A percentile compares a stretch with the other conserved stretches of the same genome.
Conservation (phyloP, 345 rosid species). For the Salix dunnii region DNA sequence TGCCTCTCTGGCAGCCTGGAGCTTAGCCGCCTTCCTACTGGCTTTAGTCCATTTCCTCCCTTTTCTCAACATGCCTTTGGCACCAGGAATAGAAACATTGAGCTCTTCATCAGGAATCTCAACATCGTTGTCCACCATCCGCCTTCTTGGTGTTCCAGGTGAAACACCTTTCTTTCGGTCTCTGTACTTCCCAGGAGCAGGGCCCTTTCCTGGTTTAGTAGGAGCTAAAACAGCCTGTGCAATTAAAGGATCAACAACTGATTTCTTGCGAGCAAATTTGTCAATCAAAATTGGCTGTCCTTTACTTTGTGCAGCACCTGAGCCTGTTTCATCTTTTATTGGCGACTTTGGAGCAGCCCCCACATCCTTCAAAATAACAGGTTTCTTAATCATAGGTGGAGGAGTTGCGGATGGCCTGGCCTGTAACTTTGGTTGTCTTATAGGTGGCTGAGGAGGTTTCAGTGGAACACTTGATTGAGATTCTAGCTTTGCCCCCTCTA, state of each 20-base stretch:
- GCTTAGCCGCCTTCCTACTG: conserved; percentile 83
- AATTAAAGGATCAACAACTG: conserved; percentile 60
- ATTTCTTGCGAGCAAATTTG: conserved; percentile 81
- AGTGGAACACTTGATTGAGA: conserved; percentile 37
- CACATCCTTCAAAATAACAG: conserved; percentile 70
- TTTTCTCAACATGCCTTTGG: conserved; percentile 47
- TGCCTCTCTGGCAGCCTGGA: conserved; percentile 87
- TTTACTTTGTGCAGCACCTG: conserved; percentile 41
- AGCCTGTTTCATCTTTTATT: conserved; percentile 38
- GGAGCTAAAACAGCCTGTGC: conserved; percentile 76
- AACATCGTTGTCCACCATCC: conserved; percentile 42
- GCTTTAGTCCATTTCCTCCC: conserved; percentile 99
- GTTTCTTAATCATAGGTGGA: conserved; percentile 52
- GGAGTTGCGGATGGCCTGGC: conserved; percentile 65
- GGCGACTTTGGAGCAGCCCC: conserved; percentile 57
- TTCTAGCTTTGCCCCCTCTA: conserved; percentile 30
- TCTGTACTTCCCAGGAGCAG: conserved; percentile 63
- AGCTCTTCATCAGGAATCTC: conserved; percentile 71
- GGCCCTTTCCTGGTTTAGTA: conserved; percentile 67
- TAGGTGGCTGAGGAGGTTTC: conserved; percentile 52
- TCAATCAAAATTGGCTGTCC: conserved; percentile 87
- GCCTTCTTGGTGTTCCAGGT: conserved; percentile 55
- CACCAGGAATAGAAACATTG: conserved; percentile 58
- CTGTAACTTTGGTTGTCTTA: conserved; percentile 67
- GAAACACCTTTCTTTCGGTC: conserved; percentile 63